Evolutionary conservation across 306 rosid species (phyloP), one percentile per base, ranked within the genome.

Genomic region (Alnus glutinosa): DNA sequence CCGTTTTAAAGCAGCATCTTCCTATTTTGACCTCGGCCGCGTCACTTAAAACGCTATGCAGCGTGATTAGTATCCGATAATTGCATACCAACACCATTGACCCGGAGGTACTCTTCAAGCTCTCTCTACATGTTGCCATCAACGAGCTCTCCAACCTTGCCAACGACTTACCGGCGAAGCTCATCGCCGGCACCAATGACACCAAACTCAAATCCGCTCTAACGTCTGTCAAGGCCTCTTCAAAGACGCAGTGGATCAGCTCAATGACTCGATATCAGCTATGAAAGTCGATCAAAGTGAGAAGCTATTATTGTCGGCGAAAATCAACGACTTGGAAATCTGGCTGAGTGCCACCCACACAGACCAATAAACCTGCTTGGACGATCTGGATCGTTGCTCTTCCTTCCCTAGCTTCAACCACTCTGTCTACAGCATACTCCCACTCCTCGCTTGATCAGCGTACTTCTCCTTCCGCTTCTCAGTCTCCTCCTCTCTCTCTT

Each of bases 331-430:
- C 67, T 32, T 92, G 0, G 79, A 71, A 78, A 91, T 97, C 2
- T 91, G 97, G 98, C 81, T 95, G 55, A 95, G 90, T 84, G 79
- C 98, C 34, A 62, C 95, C 5, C 68, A 92, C 19, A 91, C 98
- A 2, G 85, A 95, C 62, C 95, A 86, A 37, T 94, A 91, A n/a
- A 91, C 98, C 15, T 95, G 98, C 55, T 57, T 95, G 9, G 98
- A 95, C 70, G 80, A 91, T 1, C 75, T 95, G n/a, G n/a, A n/a
- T n/a, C n/a, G n/a, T n/a, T n/a, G n/a, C n/a, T n/a, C n/a, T n/a
- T n/a, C n/a, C n/a, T n/a, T n/a, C n/a, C n/a, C n/a, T n/a, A n/a
- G n/a, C n/a, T n/a, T n/a, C n/a, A n/a, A n/a, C n/a, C n/a, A n/a
- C n/a, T n/a, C n/a, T n/a, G n/a, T n/a, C n/a, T n/a, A n/a, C n/a